Percentiles rank a stretch among this genome's conserved stretches.
phyloP scores from a whole-genome alignment of 306 rosid species.

The Pachyrhizus erosus region DNA sequence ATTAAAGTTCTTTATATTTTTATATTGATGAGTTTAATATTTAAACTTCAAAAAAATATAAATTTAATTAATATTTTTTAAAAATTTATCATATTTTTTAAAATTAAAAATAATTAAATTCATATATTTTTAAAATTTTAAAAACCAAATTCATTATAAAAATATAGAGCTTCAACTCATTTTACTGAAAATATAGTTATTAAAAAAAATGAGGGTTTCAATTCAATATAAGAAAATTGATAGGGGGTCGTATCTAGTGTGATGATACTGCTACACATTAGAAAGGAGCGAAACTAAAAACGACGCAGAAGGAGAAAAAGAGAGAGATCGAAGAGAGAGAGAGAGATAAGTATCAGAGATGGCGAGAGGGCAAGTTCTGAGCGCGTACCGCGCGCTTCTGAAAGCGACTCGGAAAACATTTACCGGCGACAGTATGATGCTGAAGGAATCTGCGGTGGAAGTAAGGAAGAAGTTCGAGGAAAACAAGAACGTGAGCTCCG shows the following conservation, averaged over 20 bases:
- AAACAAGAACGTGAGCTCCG: slow-evolving; percentile 63
- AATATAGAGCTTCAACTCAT: too few relatives aligned
- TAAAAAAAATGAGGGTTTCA: too few relatives aligned
- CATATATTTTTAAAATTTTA: neutral
- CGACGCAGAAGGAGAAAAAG: too few relatives aligned
- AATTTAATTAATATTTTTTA: neutral
- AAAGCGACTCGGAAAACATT: slow-evolving; percentile 83
- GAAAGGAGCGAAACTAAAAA: neutral
- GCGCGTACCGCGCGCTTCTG: slow-evolving; percentile 76
- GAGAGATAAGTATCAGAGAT: slow-evolving; percentile 23
- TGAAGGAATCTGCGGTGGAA: slow-evolving; percentile 70
- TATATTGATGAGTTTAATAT: too few relatives aligned
- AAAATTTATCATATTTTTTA: neutral
- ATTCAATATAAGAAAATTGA: neutral
- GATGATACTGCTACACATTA: too few relatives aligned
- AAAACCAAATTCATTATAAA: too few relatives aligned
- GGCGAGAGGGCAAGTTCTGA: slow-evolving; percentile 70
- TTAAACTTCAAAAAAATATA: neutral
- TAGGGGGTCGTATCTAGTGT: neutral
- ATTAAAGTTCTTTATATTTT: neutral
- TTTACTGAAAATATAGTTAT: too few relatives aligned
- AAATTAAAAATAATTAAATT: neutral
- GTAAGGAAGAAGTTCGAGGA: slow-evolving; percentile 83
- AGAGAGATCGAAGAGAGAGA: neutral
- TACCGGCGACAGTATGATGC: slow-evolving; percentile 75